Conservation (phyloP, 129 eudicot genomes). For the Saussurea involucrata region DNA sequence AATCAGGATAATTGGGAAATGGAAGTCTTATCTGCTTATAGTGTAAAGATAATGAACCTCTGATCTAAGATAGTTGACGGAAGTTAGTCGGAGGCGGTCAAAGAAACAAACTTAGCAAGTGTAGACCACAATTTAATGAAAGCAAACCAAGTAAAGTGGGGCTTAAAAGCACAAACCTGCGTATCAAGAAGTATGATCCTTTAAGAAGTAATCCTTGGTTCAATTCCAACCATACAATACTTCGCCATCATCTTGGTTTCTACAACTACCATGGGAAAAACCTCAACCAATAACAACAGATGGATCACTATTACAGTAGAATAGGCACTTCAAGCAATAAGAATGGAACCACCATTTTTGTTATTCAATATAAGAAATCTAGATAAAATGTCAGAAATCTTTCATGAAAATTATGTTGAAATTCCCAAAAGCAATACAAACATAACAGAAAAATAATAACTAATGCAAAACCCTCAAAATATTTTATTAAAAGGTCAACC, state of each 20-base stretch:
- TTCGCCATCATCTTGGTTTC: constrained; percentile 81
- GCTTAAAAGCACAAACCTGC: constrained; percentile 42
- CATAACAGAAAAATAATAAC: no score
- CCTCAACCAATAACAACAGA: neutral
- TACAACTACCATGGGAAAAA: constrained; percentile 63
- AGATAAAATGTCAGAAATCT: neutral
- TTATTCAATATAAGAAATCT: neutral
- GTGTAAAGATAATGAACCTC: neutral
- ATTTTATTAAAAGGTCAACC: no score
- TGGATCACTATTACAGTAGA: neutral
- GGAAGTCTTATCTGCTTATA: neutral
- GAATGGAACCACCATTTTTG: neutral
- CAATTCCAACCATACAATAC: constrained; percentile 90
- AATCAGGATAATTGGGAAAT: neutral
- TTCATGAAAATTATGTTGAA: neutral
- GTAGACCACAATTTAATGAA: no score
- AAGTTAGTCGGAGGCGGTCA: neutral
- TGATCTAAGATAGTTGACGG: neutral
- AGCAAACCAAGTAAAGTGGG: neutral
- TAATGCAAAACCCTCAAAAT: no score
- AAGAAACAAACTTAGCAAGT: no score
- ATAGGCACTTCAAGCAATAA: neutral
- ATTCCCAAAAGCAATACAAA: neutral
- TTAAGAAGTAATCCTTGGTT: constrained; percentile 83
- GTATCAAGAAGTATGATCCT: constrained; percentile 95